These are phyloP conservation scores for Aspergillus brasiliensis DNA, from an alignment of 2,329 filamentous ascomycete species.

Conservation along the genomic window DNA sequence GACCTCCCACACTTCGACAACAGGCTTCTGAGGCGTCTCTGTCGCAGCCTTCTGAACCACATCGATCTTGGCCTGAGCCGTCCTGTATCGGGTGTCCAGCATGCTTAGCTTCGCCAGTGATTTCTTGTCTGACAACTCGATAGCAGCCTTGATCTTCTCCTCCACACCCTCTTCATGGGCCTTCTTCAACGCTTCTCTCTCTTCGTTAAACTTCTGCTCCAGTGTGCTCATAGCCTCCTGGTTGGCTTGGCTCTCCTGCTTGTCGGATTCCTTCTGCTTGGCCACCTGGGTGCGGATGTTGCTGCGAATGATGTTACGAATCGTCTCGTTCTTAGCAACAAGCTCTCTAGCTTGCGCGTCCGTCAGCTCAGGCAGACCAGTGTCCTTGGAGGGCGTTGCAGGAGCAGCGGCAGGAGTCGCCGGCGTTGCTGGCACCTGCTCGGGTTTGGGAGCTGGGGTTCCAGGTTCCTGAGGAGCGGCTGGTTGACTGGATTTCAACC, in stretches of 20 bases:
- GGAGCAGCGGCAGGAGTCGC: constrained; percentile 24
- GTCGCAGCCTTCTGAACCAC: constrained; percentile 78
- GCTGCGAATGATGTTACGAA: constrained; percentile 54
- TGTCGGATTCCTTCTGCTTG: constrained; percentile 46
- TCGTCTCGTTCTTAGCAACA: constrained; percentile 51
- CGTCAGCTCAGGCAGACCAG: constrained; percentile 45
- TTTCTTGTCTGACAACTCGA: constrained; percentile 75
- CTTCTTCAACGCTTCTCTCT: constrained; percentile 46
- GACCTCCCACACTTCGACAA: constrained; percentile 82
- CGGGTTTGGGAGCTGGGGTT: constrained; percentile 23
- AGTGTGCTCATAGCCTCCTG: constrained; percentile 41
- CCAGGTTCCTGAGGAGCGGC: constrained; percentile 22
- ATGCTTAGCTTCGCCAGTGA: constrained; percentile 75
- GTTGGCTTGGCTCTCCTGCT: constrained; percentile 36
- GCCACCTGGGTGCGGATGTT: constrained; percentile 59
- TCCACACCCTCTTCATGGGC: constrained; percentile 60
- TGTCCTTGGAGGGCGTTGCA: constrained; percentile 35
- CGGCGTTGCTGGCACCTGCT: constrained; percentile 32
- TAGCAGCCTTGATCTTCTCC: constrained; percentile 60
- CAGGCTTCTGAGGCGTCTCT: constrained; percentile 82
- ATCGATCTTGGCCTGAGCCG: constrained; percentile 69
- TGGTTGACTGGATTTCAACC: constrained; percentile 49
- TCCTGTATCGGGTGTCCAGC: constrained; percentile 68
- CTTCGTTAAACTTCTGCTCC: constrained; percentile 42
- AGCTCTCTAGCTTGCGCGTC: constrained; percentile 55